phyloP scores from a whole-genome alignment of 2,329 filamentous ascomycete genomes.

The Trichophyton mentagrophytes region DNA sequence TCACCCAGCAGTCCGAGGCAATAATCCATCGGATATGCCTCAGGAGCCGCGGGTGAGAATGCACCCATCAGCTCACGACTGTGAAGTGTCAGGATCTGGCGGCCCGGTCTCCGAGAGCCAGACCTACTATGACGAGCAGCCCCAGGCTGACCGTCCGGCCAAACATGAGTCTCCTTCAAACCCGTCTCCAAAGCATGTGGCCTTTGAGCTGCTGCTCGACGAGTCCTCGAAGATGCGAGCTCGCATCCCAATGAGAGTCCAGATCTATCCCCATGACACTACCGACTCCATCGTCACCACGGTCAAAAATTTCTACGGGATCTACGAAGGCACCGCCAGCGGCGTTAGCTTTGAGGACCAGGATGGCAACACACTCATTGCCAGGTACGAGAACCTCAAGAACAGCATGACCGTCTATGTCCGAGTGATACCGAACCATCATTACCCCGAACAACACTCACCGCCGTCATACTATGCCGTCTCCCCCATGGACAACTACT shows the following conservation, averaged over 20 bases:
- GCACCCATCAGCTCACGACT: not conserved
- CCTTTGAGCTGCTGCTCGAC: slow-evolving; percentile 50
- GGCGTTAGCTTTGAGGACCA: slow-evolving; percentile 94
- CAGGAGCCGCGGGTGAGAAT: slow-evolving; percentile 1
- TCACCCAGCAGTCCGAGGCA: not conserved
- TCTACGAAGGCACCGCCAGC: slow-evolving; percentile 68
- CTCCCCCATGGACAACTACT: slow-evolving; percentile 40
- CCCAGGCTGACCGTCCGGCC: slow-evolving; percentile 4
- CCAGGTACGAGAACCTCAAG: slow-evolving; percentile 87
- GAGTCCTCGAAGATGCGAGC: slow-evolving; percentile 46
- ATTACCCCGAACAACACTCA: slow-evolving; percentile 36
- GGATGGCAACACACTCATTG: slow-evolving; percentile 79
- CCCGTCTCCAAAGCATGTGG: slow-evolving; percentile 45
- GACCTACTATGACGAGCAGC: not conserved
- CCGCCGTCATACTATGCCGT: slow-evolving; percentile 34
- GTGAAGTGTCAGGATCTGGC: slow-evolving; percentile 1
- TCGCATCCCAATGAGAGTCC: slow-evolving; percentile 54
- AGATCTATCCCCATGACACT: slow-evolving; percentile 90
- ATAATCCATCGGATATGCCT: not conserved
- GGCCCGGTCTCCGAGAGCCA: not conserved
- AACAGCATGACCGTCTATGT: slow-evolving; percentile 92
- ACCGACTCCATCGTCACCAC: slow-evolving; percentile 97
- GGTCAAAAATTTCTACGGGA: slow-evolving; percentile 96
- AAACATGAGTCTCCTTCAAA: slow-evolving; percentile 28
- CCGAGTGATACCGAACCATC: slow-evolving; percentile 55